Percentiles rank a stretch among this genome's conserved stretches.
Evolutionary conservation across 495 filamentous ascomycete genomes (phyloP).

Genomic region (Penicillium taxi): DNA sequence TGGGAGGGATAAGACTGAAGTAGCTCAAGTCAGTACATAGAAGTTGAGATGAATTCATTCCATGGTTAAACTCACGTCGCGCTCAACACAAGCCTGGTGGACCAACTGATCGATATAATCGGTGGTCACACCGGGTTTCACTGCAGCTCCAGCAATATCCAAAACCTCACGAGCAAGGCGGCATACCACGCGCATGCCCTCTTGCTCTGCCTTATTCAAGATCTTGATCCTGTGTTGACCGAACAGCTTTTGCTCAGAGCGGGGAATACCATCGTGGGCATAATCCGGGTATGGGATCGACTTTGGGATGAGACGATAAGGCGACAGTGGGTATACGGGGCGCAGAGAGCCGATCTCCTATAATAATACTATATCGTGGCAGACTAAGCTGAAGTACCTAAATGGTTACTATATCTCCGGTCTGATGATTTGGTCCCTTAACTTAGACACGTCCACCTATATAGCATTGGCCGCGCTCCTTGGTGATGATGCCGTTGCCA

Average conservation of each 20-base stretch:
- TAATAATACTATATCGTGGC: no score
- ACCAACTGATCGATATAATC: slow-evolving; percentile 95
- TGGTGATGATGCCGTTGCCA: no score
- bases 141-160: slow-evolving; percentile 76
- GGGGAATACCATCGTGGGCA: slow-evolving; percentile 71
- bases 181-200: slow-evolving; percentile 92
- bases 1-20: slow-evolving; percentile 87
- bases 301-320: slow-evolving; percentile 63
- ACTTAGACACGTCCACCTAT: no score
- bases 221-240: slow-evolving; percentile 71
- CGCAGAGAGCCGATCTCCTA: slow-evolving; percentile 69
- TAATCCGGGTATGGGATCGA: slow-evolving; percentile 82
- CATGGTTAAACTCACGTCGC: slow-evolving; percentile 54
- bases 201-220: slow-evolving; percentile 67
- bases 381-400: no score
- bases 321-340: slow-evolving; percentile 84
- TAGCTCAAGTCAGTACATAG: slow-evolving; percentile 8
- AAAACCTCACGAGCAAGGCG: slow-evolving; percentile 82
- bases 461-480: no score
- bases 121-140: slow-evolving; percentile 84
- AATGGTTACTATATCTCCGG: no score
- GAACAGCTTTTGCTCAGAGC: slow-evolving; percentile 62
- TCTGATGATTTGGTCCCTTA: no score
- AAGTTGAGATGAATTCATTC: slow-evolving; percentile 8
- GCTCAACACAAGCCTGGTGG: slow-evolving; percentile 89